Evolutionary conservation across 2,329 filamentous ascomycete genomes (phyloP).

Genomic region (Mycosphaerella arachidis): DNA sequence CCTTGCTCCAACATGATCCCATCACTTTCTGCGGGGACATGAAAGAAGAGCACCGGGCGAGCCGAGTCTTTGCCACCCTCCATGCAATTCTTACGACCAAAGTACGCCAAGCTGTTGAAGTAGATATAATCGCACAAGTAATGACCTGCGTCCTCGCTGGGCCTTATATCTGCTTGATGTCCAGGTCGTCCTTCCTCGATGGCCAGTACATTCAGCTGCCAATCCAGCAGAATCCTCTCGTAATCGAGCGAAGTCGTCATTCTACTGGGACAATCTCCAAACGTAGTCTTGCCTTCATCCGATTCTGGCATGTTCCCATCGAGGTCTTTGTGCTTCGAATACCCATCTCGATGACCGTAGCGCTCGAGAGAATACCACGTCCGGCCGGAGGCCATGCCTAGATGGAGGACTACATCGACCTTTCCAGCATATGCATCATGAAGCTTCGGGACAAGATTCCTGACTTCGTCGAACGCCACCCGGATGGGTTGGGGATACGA

Average conservation of each 20-base stretch:
- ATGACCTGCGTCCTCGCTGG: constrained; percentile 40
- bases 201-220: constrained; percentile 25
- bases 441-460: constrained; percentile 59
- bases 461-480: constrained; percentile 66
- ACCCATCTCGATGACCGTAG: constrained; percentile 66
- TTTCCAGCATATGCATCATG: constrained; percentile 46
- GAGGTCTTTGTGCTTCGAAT: constrained; percentile 62
- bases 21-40: constrained; percentile 38
- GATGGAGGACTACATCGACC: constrained; percentile 68
- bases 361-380: constrained; percentile 68
- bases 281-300: constrained; percentile 24
- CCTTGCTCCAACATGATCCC: constrained; percentile 31
- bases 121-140: constrained; percentile 46
- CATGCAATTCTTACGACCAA: constrained; percentile 23
- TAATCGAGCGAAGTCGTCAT: constrained; percentile 30
- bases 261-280: constrained; percentile 26
- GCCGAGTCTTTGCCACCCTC: constrained; percentile 18
- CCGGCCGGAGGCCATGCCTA: constrained; percentile 68
- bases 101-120: constrained; percentile 37
- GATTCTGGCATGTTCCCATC: constrained; percentile 45
- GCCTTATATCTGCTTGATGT: constrained; percentile 29
- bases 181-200: constrained; percentile 27
- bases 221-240: constrained; percentile 30
- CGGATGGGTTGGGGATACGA: constrained; percentile 63
- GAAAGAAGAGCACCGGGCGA: constrained; percentile 39